Conservation (phyloP, 2,329 filamentous ascomycete species). For the Fusarium cicatricum region DNA sequence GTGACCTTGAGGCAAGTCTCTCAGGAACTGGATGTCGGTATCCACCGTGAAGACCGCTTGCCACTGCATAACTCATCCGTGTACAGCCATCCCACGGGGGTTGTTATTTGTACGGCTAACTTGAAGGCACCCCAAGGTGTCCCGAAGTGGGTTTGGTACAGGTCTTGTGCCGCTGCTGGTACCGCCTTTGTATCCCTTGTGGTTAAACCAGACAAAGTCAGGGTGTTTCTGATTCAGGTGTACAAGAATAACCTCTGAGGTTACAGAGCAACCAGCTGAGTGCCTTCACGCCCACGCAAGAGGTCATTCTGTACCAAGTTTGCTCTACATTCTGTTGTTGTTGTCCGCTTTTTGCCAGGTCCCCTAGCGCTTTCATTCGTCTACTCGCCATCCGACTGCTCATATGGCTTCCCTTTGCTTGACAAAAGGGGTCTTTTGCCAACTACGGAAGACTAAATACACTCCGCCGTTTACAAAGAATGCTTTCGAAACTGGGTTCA, state of each 20-base stretch:
- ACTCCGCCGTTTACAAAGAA: slow-evolving; percentile 13
- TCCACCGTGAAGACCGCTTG: slow-evolving; percentile 10
- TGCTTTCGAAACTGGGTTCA: slow-evolving; percentile 2
- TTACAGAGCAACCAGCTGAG: not conserved
- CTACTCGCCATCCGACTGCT: slow-evolving; percentile 1
- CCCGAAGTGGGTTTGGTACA: not conserved
- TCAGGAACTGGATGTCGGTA: slow-evolving; percentile 13
- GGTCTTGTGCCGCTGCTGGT: slow-evolving; percentile 16
- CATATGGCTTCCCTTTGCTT: slow-evolving; percentile 3
- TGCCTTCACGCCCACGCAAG: not conserved
- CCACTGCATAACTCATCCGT: slow-evolving; percentile 10
- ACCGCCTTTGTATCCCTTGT: slow-evolving; percentile 22
- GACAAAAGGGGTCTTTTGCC: slow-evolving; percentile 11
- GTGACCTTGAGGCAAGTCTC: slow-evolving; percentile 1
- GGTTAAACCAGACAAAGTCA: slow-evolving; percentile 7
- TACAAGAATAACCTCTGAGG: slow-evolving; percentile 2
- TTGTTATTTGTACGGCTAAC: slow-evolving; percentile 1
- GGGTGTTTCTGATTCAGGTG: not conserved
- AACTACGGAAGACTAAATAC: slow-evolving; percentile 20
- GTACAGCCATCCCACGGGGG: slow-evolving; percentile 8
- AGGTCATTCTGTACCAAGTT: slow-evolving; percentile 1
- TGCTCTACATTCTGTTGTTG: not conserved
- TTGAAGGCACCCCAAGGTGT: slow-evolving; percentile 4
- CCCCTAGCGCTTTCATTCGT: slow-evolving; percentile 5
- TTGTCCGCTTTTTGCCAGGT: slow-evolving; percentile 9